Evolutionary conservation across 192 early-diverging fungal species (phyloP), one percentile per base, ranked within the genome.

Genomic region (Oehlia diaphana): DNA sequence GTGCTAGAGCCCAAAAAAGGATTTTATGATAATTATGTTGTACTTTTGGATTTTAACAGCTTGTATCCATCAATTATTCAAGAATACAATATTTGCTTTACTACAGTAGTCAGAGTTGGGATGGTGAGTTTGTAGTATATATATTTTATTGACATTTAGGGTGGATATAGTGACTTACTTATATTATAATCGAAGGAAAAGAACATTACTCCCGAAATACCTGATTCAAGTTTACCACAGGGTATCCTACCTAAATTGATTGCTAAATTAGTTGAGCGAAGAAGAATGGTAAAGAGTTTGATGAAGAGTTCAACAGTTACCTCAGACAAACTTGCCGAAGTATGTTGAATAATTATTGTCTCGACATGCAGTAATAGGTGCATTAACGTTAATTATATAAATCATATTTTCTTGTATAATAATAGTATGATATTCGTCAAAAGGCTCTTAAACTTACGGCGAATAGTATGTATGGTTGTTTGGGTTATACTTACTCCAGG

Each of bases 51-150:
- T 89, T 99, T 99, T 84, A 99, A 99, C 91, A 95, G 93, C 88
- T 90, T 99, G 92, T 99, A 99, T 78, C 97, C 98, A 69, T 97
- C 97, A 31, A 99, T 99, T 72, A 99, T 99, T 81, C 98, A 99
- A 81, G 98, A 99, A 84, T 99, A 94, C 89, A 99, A 99, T 82
- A 96, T 99, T 74, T 99, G 97, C 85, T 99, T 99, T 79, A 99
- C 98, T 14, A 99, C 98, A 0, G 95, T 99, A 13, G 85, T 92
- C 42, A 87, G 83, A 8, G 74, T 79, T 44, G 77, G 44, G 13
- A 76, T 62, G 76, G 85, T 84, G 78, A 77, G 49, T 50, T 78
- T 5, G 26, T 50, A 44, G 12, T 33, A 14, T 61, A 49, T 14
- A 31, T 58, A 65, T 33, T n/a, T 26, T 13, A 26, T 49, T 19